Evolutionary conservation across 2,329 filamentous ascomycete species (phyloP).

Genomic region (Rhynchosporium agropyri): DNA sequence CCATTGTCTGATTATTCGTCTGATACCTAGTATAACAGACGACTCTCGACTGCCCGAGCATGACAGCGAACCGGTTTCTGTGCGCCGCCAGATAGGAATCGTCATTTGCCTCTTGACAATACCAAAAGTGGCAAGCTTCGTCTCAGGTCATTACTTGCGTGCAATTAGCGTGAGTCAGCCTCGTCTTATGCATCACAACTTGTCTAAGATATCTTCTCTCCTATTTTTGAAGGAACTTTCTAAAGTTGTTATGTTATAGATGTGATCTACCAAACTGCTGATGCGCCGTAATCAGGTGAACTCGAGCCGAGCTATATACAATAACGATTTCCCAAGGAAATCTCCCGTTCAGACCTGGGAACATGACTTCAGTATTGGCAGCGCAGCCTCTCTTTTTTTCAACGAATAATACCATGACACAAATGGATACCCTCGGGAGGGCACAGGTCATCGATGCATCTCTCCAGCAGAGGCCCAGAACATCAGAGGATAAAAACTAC

Average conservation of each 20-base stretch:
- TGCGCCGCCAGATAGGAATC: slow-evolving; percentile 27
- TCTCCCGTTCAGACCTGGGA: slow-evolving; percentile 24
- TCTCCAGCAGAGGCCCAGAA: slow-evolving; percentile 33
- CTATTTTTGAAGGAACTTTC: not conserved
- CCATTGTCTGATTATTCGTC: not conserved
- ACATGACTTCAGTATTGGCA: slow-evolving; percentile 42
- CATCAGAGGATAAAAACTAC: slow-evolving; percentile 39
- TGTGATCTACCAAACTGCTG: slow-evolving; percentile 12
- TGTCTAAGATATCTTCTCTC: slow-evolving; percentile 10
- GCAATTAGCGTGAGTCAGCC: slow-evolving; percentile 18
- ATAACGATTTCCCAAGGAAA: slow-evolving; percentile 3
- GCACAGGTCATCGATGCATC: slow-evolving; percentile 34
- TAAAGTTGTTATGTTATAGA: slow-evolving; percentile 7
- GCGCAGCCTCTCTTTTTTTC: slow-evolving; percentile 36
- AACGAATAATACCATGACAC: slow-evolving; percentile 35
- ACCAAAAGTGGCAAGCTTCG: slow-evolving; percentile 1
- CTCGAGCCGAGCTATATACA: not conserved
- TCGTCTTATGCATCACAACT: not conserved
- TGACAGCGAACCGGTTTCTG: slow-evolving; percentile 33
- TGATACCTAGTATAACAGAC: slow-evolving; percentile 14
- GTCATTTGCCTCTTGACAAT: not conserved
- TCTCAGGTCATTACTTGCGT: not conserved
- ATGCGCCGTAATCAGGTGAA: slow-evolving; percentile 21
- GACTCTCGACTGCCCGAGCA: slow-evolving; percentile 24
- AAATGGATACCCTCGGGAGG: slow-evolving; percentile 36